Evolutionary conservation across 2,329 filamentous ascomycete species (phyloP), one percentile per base, ranked within the genome.

Genomic region (Ophiostoma sp.): DNA sequence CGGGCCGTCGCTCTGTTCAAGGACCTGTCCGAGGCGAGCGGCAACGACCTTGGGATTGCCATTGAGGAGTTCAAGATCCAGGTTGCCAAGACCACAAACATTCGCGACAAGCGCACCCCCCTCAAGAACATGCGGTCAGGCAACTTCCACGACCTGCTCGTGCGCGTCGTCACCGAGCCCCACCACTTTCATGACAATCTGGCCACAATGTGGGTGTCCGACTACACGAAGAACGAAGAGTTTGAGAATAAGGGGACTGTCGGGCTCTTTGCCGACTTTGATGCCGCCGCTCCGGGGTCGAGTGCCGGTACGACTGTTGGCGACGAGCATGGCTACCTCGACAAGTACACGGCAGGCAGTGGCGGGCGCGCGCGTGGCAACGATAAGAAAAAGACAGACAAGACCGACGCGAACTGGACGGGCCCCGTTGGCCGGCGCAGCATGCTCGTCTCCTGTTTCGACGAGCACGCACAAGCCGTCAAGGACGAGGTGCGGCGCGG

Each of bases 401-500:
- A 45, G 1, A 41, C 66, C 11, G 14, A 49, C 44, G 2, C 16
- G 3, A 42, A 75, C 75, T 96, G 91, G 90, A 79, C 80, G 1
- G 92, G 93, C 0, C 93, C 93, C 0, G 89, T 81, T 72, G 93
- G 93, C 2, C 87, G 88, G 74, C 81, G 85, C 74, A 89, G 87
- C 1, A 80, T 97, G 66, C 87, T 89, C 73, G 78, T 97, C 38
- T 89, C 87, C 41, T 82, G 90, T 41, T 96, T 82, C 76, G 86
- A 89, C 14, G 85, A 85, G 0, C 90, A 97, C 76, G 85, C 87
- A 1, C 73, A 75, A 1, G 85, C 80, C 71, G 83, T 89, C n/a
- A 82, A 81, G 16, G 74, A 82, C 0, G 76, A 85, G 6, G 78
- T 95, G 40, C 78, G 81, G 2, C 76, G 79, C n/a, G 85, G 85